Base-by-base conservation (phyloP, 345 rosid species). In the Salix udensis region DNA sequence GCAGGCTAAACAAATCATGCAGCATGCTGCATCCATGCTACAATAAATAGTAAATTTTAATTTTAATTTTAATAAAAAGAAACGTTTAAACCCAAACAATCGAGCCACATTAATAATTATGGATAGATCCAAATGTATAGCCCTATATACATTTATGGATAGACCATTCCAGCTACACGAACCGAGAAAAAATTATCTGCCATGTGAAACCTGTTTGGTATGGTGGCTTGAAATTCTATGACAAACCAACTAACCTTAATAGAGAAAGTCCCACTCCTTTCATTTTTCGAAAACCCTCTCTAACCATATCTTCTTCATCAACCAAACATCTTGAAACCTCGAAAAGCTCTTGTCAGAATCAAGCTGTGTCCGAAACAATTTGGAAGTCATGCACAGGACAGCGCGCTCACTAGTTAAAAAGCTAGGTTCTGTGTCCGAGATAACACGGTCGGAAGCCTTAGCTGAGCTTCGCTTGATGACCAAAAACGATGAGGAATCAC, bases 341-440 rank as follows among this genome's bases (percentile, higher is more conserved):
- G 6, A 46, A 46, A 42, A 46, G 6, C 19, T 46, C 28, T 26
- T n/a, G 64, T 58, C 24, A 0, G 24, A 12, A 58, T 58, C 64
- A 58, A 23, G 3, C 64, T 1, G 64, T 58, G 64, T 23, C 28
- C 28, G 64, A 23, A 58, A 58, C 64, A 23, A 15, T 15, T 92
- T 93, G 98, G 98, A 89, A 62, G 91, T 88, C 52, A 91, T 87
- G 67, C 91, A 88, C 44, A 86, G 96, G 44, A 83, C 94, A 10
- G 90, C 88, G 2, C 82, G 83, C 34, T 70, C 91, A 6, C 82
- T 93, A 61, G 97, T 93, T 9, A 40, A 88, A 3, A 93, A 85
- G 78, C 97, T 95, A 2, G 80, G 97, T 74, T 93, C 97, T 8
- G 98, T 93, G 66, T 91, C 97, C 21, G 98, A 93, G 50, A 85